These are phyloP conservation scores for Dorcoceras hygrometricum DNA, from an alignment of 257 asterid genomes.

Conservation along the genomic window DNA sequence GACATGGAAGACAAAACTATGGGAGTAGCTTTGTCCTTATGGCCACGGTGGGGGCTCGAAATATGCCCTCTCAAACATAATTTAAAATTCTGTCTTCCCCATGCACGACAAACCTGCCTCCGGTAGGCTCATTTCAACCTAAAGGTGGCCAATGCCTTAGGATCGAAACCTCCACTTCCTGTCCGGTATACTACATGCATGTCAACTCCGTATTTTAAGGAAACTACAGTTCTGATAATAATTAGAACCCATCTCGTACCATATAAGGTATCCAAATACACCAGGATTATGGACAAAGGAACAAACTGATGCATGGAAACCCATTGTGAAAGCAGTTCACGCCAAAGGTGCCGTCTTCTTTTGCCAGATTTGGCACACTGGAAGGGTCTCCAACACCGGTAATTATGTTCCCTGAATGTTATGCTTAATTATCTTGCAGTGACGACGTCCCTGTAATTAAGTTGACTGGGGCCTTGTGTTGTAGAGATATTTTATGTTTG, in stretches of 20 bases:
- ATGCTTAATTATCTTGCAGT: no score
- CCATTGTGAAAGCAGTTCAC: constrained; percentile 52
- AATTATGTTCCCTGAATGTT: no score
- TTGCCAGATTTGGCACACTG: constrained; percentile 49
- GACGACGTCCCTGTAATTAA: no score
- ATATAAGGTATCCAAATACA: constrained; percentile 30
- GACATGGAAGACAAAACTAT: no score
- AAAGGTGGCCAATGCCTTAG: no score
- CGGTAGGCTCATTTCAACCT: no score
- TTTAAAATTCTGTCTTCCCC: not conserved
- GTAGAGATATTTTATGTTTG: not conserved
- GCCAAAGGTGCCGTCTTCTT: constrained; percentile 47
- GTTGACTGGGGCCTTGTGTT: not conserved
- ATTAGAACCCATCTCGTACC: not conserved
- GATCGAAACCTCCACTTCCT: no score
- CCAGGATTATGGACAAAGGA: constrained; percentile 54
- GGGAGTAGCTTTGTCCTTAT: no score
- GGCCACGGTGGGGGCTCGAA: no score
- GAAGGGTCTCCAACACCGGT: constrained; percentile 46
- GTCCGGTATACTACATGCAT: no score
- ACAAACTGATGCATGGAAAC: constrained; percentile 50
- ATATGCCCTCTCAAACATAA: no score
- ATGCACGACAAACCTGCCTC: not conserved
- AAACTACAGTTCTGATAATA: not conserved
- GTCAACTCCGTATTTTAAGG: not conserved